Percentiles rank a stretch among this genome's conserved stretches.
Conservation (phyloP, 2,329 filamentous ascomycete species). For the Neonectria ditissima region DNA sequence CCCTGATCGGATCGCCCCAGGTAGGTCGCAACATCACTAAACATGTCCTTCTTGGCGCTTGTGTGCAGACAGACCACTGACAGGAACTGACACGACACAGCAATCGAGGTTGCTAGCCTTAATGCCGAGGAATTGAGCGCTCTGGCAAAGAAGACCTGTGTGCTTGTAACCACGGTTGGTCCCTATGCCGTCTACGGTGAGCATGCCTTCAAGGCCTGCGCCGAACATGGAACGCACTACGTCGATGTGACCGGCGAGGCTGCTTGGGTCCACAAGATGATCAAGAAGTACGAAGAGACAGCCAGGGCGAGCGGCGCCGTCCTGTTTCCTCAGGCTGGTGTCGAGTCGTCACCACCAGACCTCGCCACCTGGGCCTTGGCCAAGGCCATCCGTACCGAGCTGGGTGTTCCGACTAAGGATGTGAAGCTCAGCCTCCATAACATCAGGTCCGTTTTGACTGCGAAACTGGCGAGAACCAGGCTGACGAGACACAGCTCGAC, state of each 20-base stretch:
- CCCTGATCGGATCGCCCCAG: constrained; percentile 76
- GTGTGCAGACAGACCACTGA: constrained; percentile 18
- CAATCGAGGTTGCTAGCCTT: constrained; percentile 65
- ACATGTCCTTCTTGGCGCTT: neutral
- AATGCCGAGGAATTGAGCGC: constrained; percentile 58
- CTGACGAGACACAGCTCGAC: constrained; percentile 41
- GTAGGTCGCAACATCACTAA: constrained; percentile 56
- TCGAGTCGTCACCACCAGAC: constrained; percentile 73
- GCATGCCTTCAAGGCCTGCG: constrained; percentile 70
- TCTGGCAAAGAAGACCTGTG: constrained; percentile 67
- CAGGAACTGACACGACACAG: constrained; percentile 44
- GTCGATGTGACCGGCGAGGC: constrained; percentile 72
- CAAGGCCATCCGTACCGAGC: constrained; percentile 61
- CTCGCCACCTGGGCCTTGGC: constrained; percentile 67
- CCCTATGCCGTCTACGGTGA: constrained; percentile 70
- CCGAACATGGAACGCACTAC: constrained; percentile 73
- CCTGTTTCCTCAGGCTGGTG: constrained; percentile 70
- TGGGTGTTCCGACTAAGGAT: constrained; percentile 63
- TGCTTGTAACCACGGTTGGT: constrained; percentile 70
- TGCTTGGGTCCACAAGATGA: constrained; percentile 70
- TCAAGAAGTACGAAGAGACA: constrained; percentile 65
- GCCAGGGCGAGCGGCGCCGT: constrained; percentile 68
- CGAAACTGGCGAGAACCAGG: neutral
- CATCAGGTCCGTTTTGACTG: constrained; percentile 51
- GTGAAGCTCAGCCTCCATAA: constrained; percentile 64